Conservation (phyloP, 495 filamentous ascomycete species). For the Trichoderma parareesei region DNA sequence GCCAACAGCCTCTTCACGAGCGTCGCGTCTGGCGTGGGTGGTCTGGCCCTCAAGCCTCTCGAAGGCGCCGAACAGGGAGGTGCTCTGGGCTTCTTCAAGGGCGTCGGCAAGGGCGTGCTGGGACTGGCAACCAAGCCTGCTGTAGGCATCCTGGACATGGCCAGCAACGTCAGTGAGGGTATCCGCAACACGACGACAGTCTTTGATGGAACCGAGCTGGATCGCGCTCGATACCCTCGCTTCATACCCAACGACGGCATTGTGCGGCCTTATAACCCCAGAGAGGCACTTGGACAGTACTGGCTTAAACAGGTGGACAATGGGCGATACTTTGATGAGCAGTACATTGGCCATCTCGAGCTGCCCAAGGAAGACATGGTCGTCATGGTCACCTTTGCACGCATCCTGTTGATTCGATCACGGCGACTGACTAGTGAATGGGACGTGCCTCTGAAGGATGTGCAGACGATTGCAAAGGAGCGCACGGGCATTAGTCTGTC, state of each 20-base stretch:
- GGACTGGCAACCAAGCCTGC: conserved; percentile 93
- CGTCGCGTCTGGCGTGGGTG: conserved; percentile 86
- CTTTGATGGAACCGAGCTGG: conserved; percentile 88
- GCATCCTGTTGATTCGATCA: conserved; percentile 83
- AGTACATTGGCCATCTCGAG: conserved; percentile 94
- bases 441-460: conserved; percentile 91
- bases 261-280: conserved; percentile 89
- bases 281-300: conserved; percentile 93
- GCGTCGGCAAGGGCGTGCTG: conserved; percentile 88
- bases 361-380: conserved; percentile 84
- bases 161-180: conserved; percentile 91
- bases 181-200: conserved; percentile 98
- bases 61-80: conserved; percentile 96
- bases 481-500: conserved; percentile 85
- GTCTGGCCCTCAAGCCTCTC: conserved; percentile 83
- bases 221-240: conserved; percentile 83
- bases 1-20: conserved; percentile 90
- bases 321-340: conserved; percentile 93
- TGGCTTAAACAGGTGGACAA: conserved; percentile 98
- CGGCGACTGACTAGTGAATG: conserved; percentile 82
- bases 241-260: conserved; percentile 90
- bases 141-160: conserved; percentile 93
- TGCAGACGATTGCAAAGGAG: conserved; percentile 96
- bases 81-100: conserved; percentile 88
- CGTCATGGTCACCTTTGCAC: conserved; percentile 87